Percentiles rank a stretch among this genome's conserved stretches.
These are phyloP conservation scores for Striga asiatica DNA, from an alignment of 257 asterid species.

Conservation along the genomic window DNA sequence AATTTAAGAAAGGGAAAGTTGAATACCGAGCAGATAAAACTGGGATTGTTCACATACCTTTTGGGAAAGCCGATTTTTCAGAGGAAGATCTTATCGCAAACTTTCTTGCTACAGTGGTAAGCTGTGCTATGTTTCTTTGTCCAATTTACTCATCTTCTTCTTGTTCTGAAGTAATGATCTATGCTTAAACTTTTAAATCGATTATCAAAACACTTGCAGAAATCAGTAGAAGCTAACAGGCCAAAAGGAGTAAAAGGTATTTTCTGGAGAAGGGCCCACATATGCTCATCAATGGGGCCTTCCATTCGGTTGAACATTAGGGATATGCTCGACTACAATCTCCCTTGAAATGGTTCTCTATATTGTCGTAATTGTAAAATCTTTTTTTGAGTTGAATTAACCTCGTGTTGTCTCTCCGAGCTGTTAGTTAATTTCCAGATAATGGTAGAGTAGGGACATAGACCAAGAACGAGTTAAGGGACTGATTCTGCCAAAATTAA, in stretches of 20 bases:
- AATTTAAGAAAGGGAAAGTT: slow-evolving; percentile 95
- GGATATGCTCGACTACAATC: slow-evolving; percentile 81
- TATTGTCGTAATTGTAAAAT: slow-evolving; percentile 26
- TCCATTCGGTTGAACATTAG: slow-evolving; percentile 70
- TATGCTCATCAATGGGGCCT: slow-evolving; percentile 97
- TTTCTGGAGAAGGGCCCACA: slow-evolving; percentile 90
- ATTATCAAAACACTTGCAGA: slow-evolving; percentile 32
- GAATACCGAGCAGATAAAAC: slow-evolving; percentile 98
- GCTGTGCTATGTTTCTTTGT: slow-evolving; percentile 3
- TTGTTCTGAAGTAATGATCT: not conserved
- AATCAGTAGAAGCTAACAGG: slow-evolving; percentile 85
- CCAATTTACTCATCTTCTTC: not conserved
- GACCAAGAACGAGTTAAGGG: slow-evolving; percentile 3
- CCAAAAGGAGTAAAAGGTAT: slow-evolving; percentile 90
- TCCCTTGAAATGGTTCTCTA: slow-evolving; percentile 19
- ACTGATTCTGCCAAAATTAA: slow-evolving; percentile 13
- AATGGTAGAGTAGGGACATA: slow-evolving; percentile 15
- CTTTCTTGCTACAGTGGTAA: slow-evolving; percentile 81
- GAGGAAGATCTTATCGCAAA: slow-evolving; percentile 81
- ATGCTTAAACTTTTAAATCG: not conserved
- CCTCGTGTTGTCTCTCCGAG: not conserved
- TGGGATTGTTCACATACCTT: slow-evolving; percentile 94
- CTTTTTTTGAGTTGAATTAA: not conserved
- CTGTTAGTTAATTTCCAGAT: slow-evolving; percentile 17
- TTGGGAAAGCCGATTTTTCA: slow-evolving; percentile 73